A percentile compares a stretch with the other conserved stretches of the same genome.
These are phyloP conservation scores for Roridomyces roridus DNA, from an alignment of 768 basidiomycete species.

Conservation along the genomic window DNA sequence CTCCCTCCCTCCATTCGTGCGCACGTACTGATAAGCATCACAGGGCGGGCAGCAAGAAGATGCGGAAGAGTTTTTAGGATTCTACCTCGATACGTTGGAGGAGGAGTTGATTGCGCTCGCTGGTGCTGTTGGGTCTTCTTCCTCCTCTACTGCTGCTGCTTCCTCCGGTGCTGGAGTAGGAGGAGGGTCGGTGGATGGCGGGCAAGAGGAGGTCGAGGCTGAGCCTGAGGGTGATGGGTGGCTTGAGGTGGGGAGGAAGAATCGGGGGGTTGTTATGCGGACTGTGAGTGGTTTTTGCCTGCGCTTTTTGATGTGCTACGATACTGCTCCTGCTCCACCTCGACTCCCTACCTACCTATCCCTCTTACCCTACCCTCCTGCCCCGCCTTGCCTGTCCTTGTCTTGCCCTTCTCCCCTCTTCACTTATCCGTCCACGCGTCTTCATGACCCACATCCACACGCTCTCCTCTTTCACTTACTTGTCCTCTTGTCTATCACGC, in stretches of 20 bases:
- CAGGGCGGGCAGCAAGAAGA: conserved; percentile 96
- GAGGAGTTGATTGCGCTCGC: conserved; percentile 85
- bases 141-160: conserved; percentile 23
- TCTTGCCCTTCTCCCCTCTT: too few species aligned
- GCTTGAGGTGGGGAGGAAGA: conserved; percentile 93
- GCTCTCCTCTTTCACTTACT: too few species aligned
- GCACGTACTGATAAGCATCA: not conserved
- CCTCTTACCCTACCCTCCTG: too few species aligned
- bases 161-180: conserved; percentile 1
- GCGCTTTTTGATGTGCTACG: too few species aligned
- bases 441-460: too few species aligned
- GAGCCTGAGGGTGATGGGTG: conserved; percentile 69
- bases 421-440: too few species aligned
- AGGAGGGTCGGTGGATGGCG: conserved; percentile 45
- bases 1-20: too few species aligned
- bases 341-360: too few species aligned
- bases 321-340: too few species aligned
- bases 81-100: conserved; percentile 92
- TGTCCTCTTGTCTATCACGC: too few species aligned
- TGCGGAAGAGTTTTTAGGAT: conserved; percentile 98
- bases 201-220: conserved; percentile 44
- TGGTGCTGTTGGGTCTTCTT: conserved; percentile 51
- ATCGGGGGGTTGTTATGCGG: conserved; percentile 79
- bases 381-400: too few species aligned
- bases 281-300: conserved; percentile 65